Evolutionary conservation across 2,329 filamentous ascomycete species (phyloP), one percentile per base, ranked within the genome.

Genomic region (Karstenula rhodostoma): DNA sequence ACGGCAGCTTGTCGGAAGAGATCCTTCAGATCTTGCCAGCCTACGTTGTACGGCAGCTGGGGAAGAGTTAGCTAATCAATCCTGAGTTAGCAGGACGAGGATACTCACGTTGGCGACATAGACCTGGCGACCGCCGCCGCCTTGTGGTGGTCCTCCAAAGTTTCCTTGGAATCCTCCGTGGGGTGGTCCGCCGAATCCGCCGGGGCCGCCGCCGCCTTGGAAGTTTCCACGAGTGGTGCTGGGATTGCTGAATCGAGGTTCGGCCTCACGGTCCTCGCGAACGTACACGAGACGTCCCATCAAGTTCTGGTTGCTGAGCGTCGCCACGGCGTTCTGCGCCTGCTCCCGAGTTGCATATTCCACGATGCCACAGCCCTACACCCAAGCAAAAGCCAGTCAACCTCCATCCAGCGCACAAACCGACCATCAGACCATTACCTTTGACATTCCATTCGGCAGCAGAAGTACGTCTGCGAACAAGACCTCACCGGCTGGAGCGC

Each of bases 361-460:
- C 90, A 99, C 95, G 92, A 99, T 99, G 86, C 95, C 95, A 94
- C 94, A 99, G 93, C 95, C 94, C 94, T 98, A 97, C 90, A 87
- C 87, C 90, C 86, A 83, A 88, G 90, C 90, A 92, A 92, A 76
- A 90, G 90, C 92, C 93, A 92, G 89, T 90, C 94, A 94, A 94
- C 97, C 94, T 97, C 93, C 92, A 92, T 95, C 92, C 93, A 86
- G 86, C 88, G 84, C 84, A 83, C 83, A 82, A 79, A 83, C 84
- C 70, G 85, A 70, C 90, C 90, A 89, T 87, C 89, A 88, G 90
- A 94, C 93, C 92, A 93, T 93, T 94, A 98, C 94, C 94, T 99
- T 99, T 92, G 94, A 98, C 95, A 99, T 99, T 94, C 95, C 95
- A 88, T 99, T 99, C 78, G 95, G 95, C 90, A 99, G 93, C 82